Evolutionary conservation across 257 asterid species (phyloP).

Genomic region (Euphrasia confusa): DNA sequence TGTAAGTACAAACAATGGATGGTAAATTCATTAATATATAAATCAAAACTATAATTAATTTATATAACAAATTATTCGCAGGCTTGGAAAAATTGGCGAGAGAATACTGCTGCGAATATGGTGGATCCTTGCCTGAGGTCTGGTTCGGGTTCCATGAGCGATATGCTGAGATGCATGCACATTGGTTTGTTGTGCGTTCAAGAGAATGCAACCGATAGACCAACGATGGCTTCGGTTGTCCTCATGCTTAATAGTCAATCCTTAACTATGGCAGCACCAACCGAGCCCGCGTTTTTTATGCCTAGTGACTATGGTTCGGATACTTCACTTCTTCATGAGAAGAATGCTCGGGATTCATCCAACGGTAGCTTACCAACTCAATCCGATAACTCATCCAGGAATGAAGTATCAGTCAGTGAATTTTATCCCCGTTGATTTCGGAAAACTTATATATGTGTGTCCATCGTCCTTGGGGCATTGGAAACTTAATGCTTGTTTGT

Average conservation of each 20-base stretch:
- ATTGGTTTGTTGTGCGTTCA: slow-evolving; percentile 37
- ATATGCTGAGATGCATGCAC: slow-evolving; percentile 30
- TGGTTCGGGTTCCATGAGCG: slow-evolving; percentile 15
- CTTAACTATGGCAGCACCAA: slow-evolving; percentile 22
- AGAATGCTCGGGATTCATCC: not conserved
- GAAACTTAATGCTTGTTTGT: no score
- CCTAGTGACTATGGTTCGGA: not conserved
- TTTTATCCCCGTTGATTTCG: slow-evolving; percentile 26
- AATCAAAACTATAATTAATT: slow-evolving; percentile 7
- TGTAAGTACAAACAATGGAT: not conserved
- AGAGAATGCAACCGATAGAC: slow-evolving; percentile 24
- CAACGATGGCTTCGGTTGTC: slow-evolving; percentile 32
- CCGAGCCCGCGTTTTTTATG: slow-evolving; percentile 29
- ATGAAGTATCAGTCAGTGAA: slow-evolving; percentile 21
- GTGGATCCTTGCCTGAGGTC: slow-evolving; percentile 26
- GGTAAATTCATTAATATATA: not conserved
- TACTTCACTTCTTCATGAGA: not conserved
- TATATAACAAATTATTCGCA: not conserved
- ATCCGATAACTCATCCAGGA: slow-evolving; percentile 17
- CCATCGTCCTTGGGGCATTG: not conserved
- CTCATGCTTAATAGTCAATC: slow-evolving; percentile 30
- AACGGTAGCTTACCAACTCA: not conserved
- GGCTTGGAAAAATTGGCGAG: slow-evolving; percentile 35
- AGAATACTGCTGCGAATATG: slow-evolving; percentile 21
- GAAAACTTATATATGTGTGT: not conserved